Percentiles rank a stretch among this genome's conserved stretches.
Evolutionary conservation across 2,329 filamentous ascomycete species (phyloP).

Genomic region (Harringtonia lauricola): DNA sequence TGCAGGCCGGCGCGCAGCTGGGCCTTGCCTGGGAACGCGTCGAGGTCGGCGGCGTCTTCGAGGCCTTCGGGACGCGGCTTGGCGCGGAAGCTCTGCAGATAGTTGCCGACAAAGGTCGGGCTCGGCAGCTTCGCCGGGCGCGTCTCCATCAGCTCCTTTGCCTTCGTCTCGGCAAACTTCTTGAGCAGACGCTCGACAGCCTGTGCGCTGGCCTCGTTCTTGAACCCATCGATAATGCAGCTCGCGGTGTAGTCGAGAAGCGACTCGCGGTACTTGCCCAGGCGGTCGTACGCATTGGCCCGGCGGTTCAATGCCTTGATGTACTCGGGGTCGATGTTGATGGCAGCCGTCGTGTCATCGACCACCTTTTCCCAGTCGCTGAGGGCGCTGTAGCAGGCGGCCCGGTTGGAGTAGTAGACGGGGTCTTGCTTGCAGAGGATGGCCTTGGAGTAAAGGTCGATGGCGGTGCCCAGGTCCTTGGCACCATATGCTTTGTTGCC

Average conservation of each 20-base stretch:
- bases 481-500: conserved; percentile 94
- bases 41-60: conserved; percentile 68
- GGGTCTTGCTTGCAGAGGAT: conserved; percentile 96
- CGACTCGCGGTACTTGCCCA: conserved; percentile 83
- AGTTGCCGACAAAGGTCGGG: conserved; percentile 95
- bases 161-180: conserved; percentile 93
- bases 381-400: conserved; percentile 92
- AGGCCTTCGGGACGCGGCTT: conserved; percentile 71
- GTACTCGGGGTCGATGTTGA: conserved; percentile 89
- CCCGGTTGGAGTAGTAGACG: conserved; percentile 97
- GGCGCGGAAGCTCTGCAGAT: conserved; percentile 93
- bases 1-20: conserved; percentile 76
- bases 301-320: conserved; percentile 95
- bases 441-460: conserved; percentile 89
- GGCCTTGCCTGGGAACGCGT: conserved; percentile 69
- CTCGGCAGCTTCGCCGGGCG: conserved; percentile 83
- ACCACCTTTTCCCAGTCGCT: conserved; percentile 92
- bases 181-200: conserved; percentile 89
- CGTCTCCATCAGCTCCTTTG: conserved; percentile 77
- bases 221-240: conserved; percentile 97
- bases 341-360: conserved; percentile 89
- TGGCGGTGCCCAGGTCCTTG: conserved; percentile 89
- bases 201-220: conserved; percentile 78
- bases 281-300: conserved; percentile 92
- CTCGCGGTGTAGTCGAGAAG: conserved; percentile 96